A percentile compares a stretch with the other conserved stretches of the same genome.
phyloP scores from a whole-genome alignment of 495 filamentous ascomycete genomes.

The Talaromyces nanjingensis region DNA sequence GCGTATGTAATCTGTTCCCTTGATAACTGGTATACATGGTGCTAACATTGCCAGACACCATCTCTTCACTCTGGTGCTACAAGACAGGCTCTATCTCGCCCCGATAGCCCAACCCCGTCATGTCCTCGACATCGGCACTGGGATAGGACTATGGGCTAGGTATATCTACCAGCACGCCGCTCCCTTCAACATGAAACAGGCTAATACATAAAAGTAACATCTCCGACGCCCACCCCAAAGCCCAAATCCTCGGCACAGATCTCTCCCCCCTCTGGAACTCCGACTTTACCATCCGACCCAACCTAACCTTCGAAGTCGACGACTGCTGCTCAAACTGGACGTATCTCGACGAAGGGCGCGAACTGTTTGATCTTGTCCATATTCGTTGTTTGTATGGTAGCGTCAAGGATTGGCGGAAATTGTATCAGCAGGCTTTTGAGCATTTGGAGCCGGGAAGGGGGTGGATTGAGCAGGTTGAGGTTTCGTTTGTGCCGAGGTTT shows the following conservation, averaged over 20 bases:
- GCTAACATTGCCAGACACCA: slow-evolving; percentile 16
- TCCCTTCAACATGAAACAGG: neutral
- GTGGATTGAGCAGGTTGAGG: slow-evolving; percentile 52
- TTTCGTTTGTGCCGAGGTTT: slow-evolving; percentile 3
- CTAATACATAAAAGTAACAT: slow-evolving; percentile 31
- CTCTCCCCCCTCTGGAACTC: slow-evolving; percentile 44
- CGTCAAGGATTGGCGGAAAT: slow-evolving; percentile 52
- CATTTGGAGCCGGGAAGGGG: slow-evolving; percentile 57
- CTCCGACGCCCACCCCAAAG: slow-evolving; percentile 55
- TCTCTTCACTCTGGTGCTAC: slow-evolving; percentile 19
- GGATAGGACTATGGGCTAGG: slow-evolving; percentile 66
- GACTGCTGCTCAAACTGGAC: slow-evolving; percentile 54
- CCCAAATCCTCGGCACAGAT: slow-evolving; percentile 62
- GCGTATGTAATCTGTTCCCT: too few relatives aligned
- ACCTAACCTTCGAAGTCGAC: slow-evolving; percentile 64
- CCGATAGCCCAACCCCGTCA: slow-evolving; percentile 23
- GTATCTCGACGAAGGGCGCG: slow-evolving; percentile 32
- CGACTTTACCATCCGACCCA: slow-evolving; percentile 49
- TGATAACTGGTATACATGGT: too few relatives aligned
- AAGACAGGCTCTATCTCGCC: slow-evolving; percentile 19
- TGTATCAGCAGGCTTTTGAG: slow-evolving; percentile 54
- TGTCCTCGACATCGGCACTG: slow-evolving; percentile 65
- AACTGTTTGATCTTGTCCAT: slow-evolving; percentile 61
- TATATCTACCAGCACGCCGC: slow-evolving; percentile 12
- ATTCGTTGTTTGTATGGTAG: slow-evolving; percentile 56